Conservation (phyloP, 495 filamentous ascomycete species). For the Pyronema omphalodes region DNA sequence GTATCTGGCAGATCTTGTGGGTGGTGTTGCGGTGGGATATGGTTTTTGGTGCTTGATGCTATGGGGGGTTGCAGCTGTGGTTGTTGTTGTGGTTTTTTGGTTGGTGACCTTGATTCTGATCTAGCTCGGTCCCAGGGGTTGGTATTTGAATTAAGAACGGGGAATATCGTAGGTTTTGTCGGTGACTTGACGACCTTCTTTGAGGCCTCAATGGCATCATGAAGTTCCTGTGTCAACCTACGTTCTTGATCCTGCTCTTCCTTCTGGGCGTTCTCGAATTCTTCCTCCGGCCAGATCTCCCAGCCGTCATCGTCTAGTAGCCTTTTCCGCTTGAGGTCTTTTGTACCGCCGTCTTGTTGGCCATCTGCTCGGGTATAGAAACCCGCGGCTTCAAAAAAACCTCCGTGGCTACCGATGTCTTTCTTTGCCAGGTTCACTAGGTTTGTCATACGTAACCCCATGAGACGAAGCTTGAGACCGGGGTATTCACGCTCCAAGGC, state of each 20-base stretch:
- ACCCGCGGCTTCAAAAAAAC: too few relatives aligned
- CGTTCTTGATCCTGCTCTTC: slow-evolving; percentile 23
- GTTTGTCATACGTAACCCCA: slow-evolving; percentile 77
- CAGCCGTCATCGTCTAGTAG: slow-evolving; percentile 31
- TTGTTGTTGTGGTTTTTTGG: too few relatives aligned
- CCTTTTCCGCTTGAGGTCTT: slow-evolving; percentile 11
- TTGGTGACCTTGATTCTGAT: too few relatives aligned
- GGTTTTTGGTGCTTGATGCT: too few relatives aligned
- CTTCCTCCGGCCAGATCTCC: slow-evolving; percentile 47
- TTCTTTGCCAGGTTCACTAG: slow-evolving; percentile 66
- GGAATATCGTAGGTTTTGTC: neutral
- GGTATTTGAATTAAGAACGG: neutral
- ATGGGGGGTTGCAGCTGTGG: too few relatives aligned
- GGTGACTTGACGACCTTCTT: neutral
- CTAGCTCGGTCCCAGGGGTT: too few relatives aligned
- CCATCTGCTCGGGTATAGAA: too few relatives aligned
- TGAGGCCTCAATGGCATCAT: neutral
- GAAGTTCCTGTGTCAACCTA: neutral
- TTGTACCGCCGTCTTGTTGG: too few relatives aligned
- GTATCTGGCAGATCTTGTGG: slow-evolving; percentile 33
- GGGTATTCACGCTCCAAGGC: slow-evolving; percentile 64
- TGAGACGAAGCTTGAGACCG: slow-evolving; percentile 60
- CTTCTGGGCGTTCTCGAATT: slow-evolving; percentile 45
- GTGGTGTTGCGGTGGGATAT: too few relatives aligned
- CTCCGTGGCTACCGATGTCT: too few relatives aligned